Evolutionary conservation across 495 filamentous ascomycete genomes (phyloP).

Genomic region (Aspergillus ellipticus): DNA sequence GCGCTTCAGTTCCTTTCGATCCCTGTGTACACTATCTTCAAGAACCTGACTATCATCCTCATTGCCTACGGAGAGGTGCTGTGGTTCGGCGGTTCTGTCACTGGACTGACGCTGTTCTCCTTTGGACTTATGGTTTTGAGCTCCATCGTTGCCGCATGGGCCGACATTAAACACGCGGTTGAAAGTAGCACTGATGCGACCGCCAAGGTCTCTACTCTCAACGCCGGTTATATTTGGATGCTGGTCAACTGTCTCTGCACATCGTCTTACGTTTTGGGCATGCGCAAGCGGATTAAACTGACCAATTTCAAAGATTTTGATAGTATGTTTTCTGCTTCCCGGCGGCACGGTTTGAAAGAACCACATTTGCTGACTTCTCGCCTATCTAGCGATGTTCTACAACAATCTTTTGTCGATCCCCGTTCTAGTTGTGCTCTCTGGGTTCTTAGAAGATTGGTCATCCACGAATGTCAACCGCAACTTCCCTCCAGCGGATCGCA

Average conservation of each 20-base stretch:
- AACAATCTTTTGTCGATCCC: conserved; percentile 99
- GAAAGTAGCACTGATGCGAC: conserved; percentile 59
- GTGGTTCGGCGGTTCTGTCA: conserved; percentile 97
- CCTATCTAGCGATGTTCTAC: conserved; percentile 88
- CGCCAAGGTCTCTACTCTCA: conserved; percentile 78
- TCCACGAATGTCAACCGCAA: conserved; percentile 76
- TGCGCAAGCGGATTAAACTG: conserved; percentile 98
- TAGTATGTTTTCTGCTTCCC: conserved; percentile 58
- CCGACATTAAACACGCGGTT: conserved; percentile 89
- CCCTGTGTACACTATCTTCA: conserved; percentile 99
- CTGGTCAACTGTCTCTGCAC: conserved; percentile 94
- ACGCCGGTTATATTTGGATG: conserved; percentile 98
- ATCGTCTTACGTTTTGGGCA: conserved; percentile 82
- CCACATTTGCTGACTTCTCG: conserved; percentile 27
- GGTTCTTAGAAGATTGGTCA: conserved; percentile 91
- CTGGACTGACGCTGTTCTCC: conserved; percentile 81
- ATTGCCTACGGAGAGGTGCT: conserved; percentile 98
- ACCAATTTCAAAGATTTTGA: conserved; percentile 99
- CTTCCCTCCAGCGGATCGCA: conserved; percentile 77
- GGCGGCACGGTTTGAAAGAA: background rate
- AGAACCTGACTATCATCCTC: conserved; percentile 98
- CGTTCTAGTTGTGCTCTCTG: conserved; percentile 76
- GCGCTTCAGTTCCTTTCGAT: conserved; percentile 96
- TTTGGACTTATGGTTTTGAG: conserved; percentile 98
- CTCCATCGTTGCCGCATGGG: conserved; percentile 94